Percentiles rank a stretch among this genome's conserved stretches.
Conservation (phyloP, 331 rosid species). For the Dryas integrifolia region DNA sequence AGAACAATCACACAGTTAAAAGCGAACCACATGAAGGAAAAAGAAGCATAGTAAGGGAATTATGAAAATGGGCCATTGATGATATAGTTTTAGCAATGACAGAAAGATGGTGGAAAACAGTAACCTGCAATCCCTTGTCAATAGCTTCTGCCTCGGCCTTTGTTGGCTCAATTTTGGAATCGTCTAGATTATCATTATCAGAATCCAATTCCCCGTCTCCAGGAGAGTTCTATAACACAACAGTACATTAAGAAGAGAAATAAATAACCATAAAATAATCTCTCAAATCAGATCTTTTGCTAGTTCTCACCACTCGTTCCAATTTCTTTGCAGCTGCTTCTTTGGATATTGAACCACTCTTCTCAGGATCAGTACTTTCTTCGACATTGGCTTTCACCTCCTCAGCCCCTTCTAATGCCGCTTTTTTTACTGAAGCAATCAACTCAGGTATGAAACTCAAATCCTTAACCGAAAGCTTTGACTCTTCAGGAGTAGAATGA, state of each 20-base stretch:
- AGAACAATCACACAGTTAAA: slow-evolving; percentile 26
- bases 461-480: slow-evolving; percentile 41
- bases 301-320: slow-evolving; percentile 56
- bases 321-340: slow-evolving; percentile 52
- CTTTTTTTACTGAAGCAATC: slow-evolving; percentile 79
- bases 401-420: slow-evolving; percentile 59
- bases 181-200: slow-evolving; percentile 57
- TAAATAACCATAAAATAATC: slow-evolving; percentile 16
- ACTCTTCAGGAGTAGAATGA: slow-evolving; percentile 41
- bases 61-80: slow-evolving; percentile 2
- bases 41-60: slow-evolving; percentile 4
- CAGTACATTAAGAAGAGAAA: slow-evolving; percentile 20
- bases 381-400: slow-evolving; percentile 49
- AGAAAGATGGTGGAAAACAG: slow-evolving; percentile 24
- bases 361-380: slow-evolving; percentile 36
- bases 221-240: slow-evolving; percentile 53
- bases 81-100: not conserved
- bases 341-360: slow-evolving; percentile 30
- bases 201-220: slow-evolving; percentile 65
- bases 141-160: slow-evolving; percentile 95
- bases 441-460: slow-evolving; percentile 74
- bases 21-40: slow-evolving; percentile 18
- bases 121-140: slow-evolving; percentile 93
- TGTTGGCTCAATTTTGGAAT: slow-evolving; percentile 82
- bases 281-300: slow-evolving; percentile 1